Percentiles rank a stretch among this genome's conserved stretches.
Evolutionary conservation across 108 stramenopile species (phyloP).

Genomic region (Phaeodactylum tricornutum): DNA sequence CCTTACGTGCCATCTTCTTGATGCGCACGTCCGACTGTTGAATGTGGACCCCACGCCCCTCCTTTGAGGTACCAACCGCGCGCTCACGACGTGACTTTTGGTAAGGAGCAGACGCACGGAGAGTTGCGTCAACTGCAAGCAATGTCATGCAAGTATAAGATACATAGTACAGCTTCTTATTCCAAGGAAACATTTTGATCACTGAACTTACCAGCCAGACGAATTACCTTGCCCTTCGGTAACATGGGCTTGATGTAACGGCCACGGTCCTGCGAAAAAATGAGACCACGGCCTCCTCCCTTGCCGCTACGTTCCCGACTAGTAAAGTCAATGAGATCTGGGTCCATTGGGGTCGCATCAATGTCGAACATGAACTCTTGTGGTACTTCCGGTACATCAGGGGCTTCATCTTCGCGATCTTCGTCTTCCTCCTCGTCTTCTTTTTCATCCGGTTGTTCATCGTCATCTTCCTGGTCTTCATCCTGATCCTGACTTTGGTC

Average conservation of each 20-base stretch:
- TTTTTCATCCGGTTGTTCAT: slow-evolving; percentile 76
- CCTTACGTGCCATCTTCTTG: slow-evolving; percentile 96
- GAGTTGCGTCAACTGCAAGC: slow-evolving; percentile 84
- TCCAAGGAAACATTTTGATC: slow-evolving; percentile 1
- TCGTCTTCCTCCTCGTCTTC: slow-evolving; percentile 65
- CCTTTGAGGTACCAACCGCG: slow-evolving; percentile 66
- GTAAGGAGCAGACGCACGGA: slow-evolving; percentile 92
- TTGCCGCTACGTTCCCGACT: slow-evolving; percentile 75
- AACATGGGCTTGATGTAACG: slow-evolving; percentile 96
- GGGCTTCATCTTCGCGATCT: slow-evolving; percentile 53
- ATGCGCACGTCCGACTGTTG: slow-evolving; percentile 83
- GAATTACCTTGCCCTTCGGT: slow-evolving; percentile 89
- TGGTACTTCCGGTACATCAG: slow-evolving; percentile 81
- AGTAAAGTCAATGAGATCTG: slow-evolving; percentile 86
- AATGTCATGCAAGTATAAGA: slow-evolving; percentile 2
- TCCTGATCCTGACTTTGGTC: slow-evolving; percentile 77
- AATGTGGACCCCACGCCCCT: slow-evolving; percentile 80
- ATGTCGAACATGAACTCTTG: slow-evolving; percentile 99
- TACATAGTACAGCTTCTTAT: slow-evolving; percentile 3
- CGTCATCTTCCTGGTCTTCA: slow-evolving; percentile 67
- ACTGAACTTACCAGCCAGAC: slow-evolving; percentile 52
- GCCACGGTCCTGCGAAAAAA: slow-evolving; percentile 94
- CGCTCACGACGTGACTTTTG: slow-evolving; percentile 77
- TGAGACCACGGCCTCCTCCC: slow-evolving; percentile 90
- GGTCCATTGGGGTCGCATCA: slow-evolving; percentile 92